These are phyloP conservation scores for Filosporella fistucella DNA, from an alignment of 495 filamentous ascomycete genomes.

Conservation along the genomic window DNA sequence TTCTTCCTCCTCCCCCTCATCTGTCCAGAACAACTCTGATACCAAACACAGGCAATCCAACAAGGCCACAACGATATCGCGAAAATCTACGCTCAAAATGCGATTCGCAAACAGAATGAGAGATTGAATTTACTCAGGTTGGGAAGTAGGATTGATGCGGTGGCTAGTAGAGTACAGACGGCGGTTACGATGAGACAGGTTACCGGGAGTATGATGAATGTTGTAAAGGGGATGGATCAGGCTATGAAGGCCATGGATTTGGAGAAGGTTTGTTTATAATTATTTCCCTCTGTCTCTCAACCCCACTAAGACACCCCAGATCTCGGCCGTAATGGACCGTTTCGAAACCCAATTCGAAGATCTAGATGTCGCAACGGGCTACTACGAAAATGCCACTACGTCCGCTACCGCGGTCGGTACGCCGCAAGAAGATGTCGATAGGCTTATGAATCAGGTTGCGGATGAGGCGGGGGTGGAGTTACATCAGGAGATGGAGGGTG, in stretches of 20 bases:
- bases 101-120: conserved; percentile 73
- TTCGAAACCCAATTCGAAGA: conserved; percentile 83
- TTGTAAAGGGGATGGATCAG: conserved; percentile 59
- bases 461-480: conserved; percentile 80
- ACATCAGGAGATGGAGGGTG: conserved; percentile 61
- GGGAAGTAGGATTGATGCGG: conserved; percentile 57
- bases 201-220: conserved; percentile 59
- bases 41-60: conserved; percentile 43
- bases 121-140: conserved; percentile 57
- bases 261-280: conserved; percentile 47
- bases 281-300: no score
- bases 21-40: background rate
- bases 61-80: conserved; percentile 70
- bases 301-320: no score
- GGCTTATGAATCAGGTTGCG: conserved; percentile 72
- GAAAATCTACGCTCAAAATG: conserved; percentile 80
- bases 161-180: conserved; percentile 57
- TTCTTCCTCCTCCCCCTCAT: conserved; percentile 7
- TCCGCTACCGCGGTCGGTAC: conserved; percentile 69
- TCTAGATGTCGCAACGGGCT: conserved; percentile 74
- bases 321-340: conserved; percentile 64
- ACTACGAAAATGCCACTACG: conserved; percentile 79
- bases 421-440: conserved; percentile 79
- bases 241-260: conserved; percentile 68
- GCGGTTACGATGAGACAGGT: conserved; percentile 64